These are phyloP conservation scores for Diutina neorugosa DNA, from an alignment of 1,139 yeast species.

Conservation along the genomic window DNA sequence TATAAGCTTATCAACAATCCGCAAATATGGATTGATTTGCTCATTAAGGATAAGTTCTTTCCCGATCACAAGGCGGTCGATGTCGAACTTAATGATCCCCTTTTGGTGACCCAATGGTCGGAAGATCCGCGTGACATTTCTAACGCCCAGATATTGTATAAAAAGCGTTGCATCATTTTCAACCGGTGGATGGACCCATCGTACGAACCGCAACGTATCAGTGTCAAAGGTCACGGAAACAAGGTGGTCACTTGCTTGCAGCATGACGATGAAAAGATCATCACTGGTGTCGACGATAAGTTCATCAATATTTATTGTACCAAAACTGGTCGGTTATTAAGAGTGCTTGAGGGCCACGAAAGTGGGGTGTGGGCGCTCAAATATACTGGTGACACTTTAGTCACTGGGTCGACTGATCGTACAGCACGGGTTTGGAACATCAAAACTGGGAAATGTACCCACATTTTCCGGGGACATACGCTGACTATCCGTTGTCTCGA, in stretches of 20 bases:
- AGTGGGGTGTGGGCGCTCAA: constrained; percentile 99
- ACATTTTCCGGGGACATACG: constrained; percentile 80
- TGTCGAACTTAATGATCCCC: constrained; percentile 20
- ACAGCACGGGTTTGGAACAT: constrained; percentile 89
- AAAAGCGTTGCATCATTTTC: constrained; percentile 52
- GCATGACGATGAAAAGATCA: constrained; percentile 81
- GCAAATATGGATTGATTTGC: constrained; percentile 45
- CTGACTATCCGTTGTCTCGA: constrained; percentile 89
- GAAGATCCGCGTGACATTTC: constrained; percentile 21
- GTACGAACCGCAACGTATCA: constrained; percentile 56
- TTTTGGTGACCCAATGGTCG: constrained; percentile 6
- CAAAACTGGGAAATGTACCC: constrained; percentile 63
- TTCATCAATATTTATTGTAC: constrained; percentile 76
- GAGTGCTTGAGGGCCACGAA: constrained; percentile 75
- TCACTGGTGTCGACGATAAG: constrained; percentile 87
- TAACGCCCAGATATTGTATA: constrained; percentile 45
- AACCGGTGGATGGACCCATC: constrained; percentile 76
- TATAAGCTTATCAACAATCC: constrained; percentile 46
- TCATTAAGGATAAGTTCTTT: constrained; percentile 43
- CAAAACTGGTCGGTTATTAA: constrained; percentile 53
- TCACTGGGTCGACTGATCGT: constrained; percentile 86
- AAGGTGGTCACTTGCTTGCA: constrained; percentile 90
- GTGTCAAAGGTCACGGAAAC: constrained; percentile 63
- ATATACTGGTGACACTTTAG: constrained; percentile 71
- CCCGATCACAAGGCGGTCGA: constrained; percentile 23